phyloP scores from a whole-genome alignment of 805 yeast species.

The Ogataea thermomethanolica region DNA sequence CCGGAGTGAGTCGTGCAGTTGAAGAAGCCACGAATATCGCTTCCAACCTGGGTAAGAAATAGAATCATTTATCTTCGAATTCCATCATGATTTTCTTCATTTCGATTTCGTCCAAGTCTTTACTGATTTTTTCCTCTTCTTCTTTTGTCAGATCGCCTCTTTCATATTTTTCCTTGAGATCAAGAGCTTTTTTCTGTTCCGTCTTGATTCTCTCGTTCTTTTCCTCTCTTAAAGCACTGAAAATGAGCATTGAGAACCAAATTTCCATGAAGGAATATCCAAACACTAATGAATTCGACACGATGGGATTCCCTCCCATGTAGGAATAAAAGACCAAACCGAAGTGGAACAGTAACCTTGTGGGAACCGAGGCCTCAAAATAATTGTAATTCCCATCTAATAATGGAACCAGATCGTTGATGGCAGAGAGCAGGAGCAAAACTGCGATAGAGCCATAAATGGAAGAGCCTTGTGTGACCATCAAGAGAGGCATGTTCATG shows the following conservation, averaged over 20 bases:
- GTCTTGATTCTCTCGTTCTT: slow-evolving; percentile 41
- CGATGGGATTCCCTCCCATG: slow-evolving; percentile 38
- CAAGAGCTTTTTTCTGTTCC: slow-evolving; percentile 15
- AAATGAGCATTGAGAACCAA: slow-evolving; percentile 65
- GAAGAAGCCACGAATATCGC: slow-evolving; percentile 91
- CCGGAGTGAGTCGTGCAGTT: slow-evolving; percentile 83
- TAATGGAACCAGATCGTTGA: slow-evolving; percentile 59
- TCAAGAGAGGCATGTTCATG: slow-evolving; percentile 33
- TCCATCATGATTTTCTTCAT: slow-evolving; percentile 32
- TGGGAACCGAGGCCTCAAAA: slow-evolving; percentile 60
- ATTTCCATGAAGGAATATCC: slow-evolving; percentile 59
- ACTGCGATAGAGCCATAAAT: slow-evolving; percentile 47
- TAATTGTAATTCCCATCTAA: slow-evolving; percentile 41
- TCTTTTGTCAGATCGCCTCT: slow-evolving; percentile 26
- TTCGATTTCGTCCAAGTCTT: slow-evolving; percentile 28
- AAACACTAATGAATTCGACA: slow-evolving; percentile 64
- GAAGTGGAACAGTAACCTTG: slow-evolving; percentile 50
- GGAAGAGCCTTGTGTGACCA: slow-evolving; percentile 32
- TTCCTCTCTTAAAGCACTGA: slow-evolving; percentile 62
- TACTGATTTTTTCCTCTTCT: slow-evolving; percentile 21
- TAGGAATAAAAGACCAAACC: slow-evolving; percentile 48
- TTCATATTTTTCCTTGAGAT: slow-evolving; percentile 26
- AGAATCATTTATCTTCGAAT: slow-evolving; percentile 19
- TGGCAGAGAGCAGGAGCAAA: slow-evolving; percentile 41
- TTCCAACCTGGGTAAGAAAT: slow-evolving; percentile 50